Evolutionary conservation across 1,284 basidiomycete species (phyloP), one percentile per base, ranked within the genome.

Genomic region (Ustilago xerochloae): DNA sequence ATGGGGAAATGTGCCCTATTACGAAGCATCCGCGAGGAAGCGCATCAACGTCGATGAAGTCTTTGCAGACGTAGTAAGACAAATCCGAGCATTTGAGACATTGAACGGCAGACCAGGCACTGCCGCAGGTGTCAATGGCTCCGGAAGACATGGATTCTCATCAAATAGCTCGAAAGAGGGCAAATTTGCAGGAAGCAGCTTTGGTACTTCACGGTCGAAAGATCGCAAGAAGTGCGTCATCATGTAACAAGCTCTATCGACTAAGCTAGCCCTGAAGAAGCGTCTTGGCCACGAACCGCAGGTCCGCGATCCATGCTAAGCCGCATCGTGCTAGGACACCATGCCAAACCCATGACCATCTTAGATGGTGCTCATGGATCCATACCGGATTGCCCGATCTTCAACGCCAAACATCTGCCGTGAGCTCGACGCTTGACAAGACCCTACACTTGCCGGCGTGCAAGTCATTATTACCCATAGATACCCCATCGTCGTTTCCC

Each of bases 1-100:
- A 4, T 81, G 79, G 79, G 80, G 80, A 10, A 81, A 81, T 48
- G 75, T 79, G 12, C 80, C 80, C 0, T 81, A 79, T 50, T 81
- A 81, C 58, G 80, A 81, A 52, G 61, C 80, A 6, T 76, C 72
- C 8, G 80, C 80, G 16, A 45, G 79, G 20, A 81, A 81, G 38
- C 36, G 72, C 1, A 63, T 81, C 46, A 81, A 81, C 35, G 79
- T 81, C 12, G 80, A 81, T 45, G 77, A 81, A 60, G 48, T 81
- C 32, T 81, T 81, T 57, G 70, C 68, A 4, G 79, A 81, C 57
- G 58, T 78, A 18, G 77, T 81, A 7, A 50, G 80, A 12, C 79
- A 81, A 55, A 78, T 80, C 29, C 53, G 80, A n/a, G 69, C 72
- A 1, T 62, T 65, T 24, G 77, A 81, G 18, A 35, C 54, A 33